phyloP scores from a whole-genome alignment of 345 rosid species.

The Euphorbia lathyris region DNA sequence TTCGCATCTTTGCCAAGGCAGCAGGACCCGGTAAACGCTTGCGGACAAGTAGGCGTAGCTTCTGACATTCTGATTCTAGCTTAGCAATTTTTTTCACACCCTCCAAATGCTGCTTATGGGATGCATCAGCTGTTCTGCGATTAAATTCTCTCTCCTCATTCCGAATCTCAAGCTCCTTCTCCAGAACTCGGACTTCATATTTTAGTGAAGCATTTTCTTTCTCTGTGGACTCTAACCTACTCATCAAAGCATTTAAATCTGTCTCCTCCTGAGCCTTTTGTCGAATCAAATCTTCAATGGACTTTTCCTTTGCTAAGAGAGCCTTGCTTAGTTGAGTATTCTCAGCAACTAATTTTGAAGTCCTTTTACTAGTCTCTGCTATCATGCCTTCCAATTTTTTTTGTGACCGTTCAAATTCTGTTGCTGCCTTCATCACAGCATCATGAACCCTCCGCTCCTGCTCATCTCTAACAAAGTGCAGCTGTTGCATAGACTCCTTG shows the following conservation, averaged over 20 bases:
- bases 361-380: conserved; percentile 47
- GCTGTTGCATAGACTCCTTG: conserved; percentile 81
- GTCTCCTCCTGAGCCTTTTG: conserved; percentile 51
- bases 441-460: conserved; percentile 80
- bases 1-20: conserved; percentile 71
- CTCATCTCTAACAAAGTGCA: conserved; percentile 70
- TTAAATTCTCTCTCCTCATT: conserved; percentile 90
- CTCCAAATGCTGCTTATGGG: conserved; percentile 78
- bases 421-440: conserved; percentile 60
- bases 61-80: conserved; percentile 87
- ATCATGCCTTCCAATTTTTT: conserved; percentile 45
- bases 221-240: conserved; percentile 61
- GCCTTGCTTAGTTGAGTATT: conserved; percentile 54
- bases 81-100: conserved; percentile 78
- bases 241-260: conserved; percentile 51
- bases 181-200: conserved; percentile 76
- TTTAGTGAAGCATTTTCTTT: conserved; percentile 67
- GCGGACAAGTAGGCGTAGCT: conserved; percentile 71
- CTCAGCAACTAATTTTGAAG: conserved; percentile 52
- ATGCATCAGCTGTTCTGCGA: conserved; percentile 60
- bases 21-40: conserved; percentile 89
- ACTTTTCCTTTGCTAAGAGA: conserved; percentile 54
- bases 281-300: conserved; percentile 54
- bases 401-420: conserved; percentile 49
- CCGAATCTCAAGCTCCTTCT: conserved; percentile 90